Conservation (phyloP, 108 stramenopile species). For the Mayamaea pseudoterrestris region DNA sequence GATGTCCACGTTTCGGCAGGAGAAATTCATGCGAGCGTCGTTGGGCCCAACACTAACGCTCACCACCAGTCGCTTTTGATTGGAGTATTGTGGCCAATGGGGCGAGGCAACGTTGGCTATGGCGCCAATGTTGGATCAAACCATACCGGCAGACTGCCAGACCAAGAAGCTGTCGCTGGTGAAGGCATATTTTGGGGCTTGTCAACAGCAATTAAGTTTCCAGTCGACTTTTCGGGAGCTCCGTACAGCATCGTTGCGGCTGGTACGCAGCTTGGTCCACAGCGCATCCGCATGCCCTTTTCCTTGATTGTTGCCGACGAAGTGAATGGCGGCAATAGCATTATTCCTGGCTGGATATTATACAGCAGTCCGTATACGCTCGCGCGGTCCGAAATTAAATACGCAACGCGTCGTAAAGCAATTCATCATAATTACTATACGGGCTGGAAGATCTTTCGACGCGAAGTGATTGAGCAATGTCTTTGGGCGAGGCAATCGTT, state of each 20-base stretch:
- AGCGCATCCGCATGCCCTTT: constrained; percentile 83
- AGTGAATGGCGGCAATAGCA: constrained; percentile 40
- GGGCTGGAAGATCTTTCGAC: constrained; percentile 68
- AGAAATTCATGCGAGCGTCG: constrained; percentile 63
- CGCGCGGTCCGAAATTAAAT: constrained; percentile 75
- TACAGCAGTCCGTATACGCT: constrained; percentile 77
- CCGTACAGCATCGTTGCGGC: constrained; percentile 91
- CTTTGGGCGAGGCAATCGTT: constrained; percentile 27
- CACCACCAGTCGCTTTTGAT: constrained; percentile 89
- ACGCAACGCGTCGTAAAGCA: constrained; percentile 52
- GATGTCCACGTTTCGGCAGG: constrained; percentile 71
- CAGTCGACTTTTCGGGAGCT: constrained; percentile 67
- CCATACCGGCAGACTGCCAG: constrained; percentile 89
- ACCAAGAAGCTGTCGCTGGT: constrained; percentile 82
- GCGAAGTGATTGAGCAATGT: constrained; percentile 44
- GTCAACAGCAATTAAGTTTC: constrained; percentile 73
- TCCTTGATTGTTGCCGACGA: constrained; percentile 42
- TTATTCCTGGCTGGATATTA: constrained; percentile 87
- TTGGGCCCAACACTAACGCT: constrained; percentile 82
- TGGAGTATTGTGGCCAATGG: constrained; percentile 81
- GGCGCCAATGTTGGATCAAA: constrained; percentile 92
- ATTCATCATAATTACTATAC: constrained; percentile 60
- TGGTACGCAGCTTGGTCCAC: constrained; percentile 67
- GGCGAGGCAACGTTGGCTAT: constrained; percentile 92
- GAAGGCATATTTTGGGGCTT: constrained; percentile 95